Evolutionary conservation across 2,329 filamentous ascomycete genomes (phyloP).

Genomic region (Paramyrothecium sp.): DNA sequence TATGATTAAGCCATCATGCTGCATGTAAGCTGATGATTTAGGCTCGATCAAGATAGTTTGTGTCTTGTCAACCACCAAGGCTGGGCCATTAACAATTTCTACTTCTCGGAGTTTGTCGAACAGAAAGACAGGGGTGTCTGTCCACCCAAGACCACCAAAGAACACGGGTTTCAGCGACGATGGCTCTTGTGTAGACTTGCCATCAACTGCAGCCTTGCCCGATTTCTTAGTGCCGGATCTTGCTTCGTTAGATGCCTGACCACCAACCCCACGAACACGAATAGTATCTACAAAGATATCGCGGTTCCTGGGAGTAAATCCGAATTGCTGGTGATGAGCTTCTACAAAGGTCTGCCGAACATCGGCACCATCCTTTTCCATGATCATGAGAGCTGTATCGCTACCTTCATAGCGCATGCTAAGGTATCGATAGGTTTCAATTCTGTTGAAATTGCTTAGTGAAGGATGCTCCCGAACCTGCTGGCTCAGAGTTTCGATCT

Average conservation of each 20-base stretch:
- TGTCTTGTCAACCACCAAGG: background rate
- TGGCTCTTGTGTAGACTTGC: constrained; percentile 8
- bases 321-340: constrained; percentile 73
- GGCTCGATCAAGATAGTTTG: background rate
- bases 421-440: constrained; percentile 40
- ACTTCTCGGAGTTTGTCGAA: background rate
- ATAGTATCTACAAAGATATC: constrained; percentile 42
- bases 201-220: no score
- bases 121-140: background rate
- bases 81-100: background rate
- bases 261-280: constrained; percentile 35
- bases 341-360: constrained; percentile 68
- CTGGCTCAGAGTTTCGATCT: no score
- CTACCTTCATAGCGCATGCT: constrained; percentile 43
- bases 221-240: no score
- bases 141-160: constrained; percentile 10
- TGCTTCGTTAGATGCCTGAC: background rate
- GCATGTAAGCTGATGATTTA: background rate
- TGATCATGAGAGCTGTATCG: constrained; percentile 37
- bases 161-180: constrained; percentile 7
- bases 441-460: constrained; percentile 24
- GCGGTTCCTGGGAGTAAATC: constrained; percentile 49
- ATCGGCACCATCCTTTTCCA: constrained; percentile 37
- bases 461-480: constrained; percentile 5
- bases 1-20: constrained; percentile 35